Conservation (phyloP, 139 green algal species). For the Spirogloea muscicola region DNA sequence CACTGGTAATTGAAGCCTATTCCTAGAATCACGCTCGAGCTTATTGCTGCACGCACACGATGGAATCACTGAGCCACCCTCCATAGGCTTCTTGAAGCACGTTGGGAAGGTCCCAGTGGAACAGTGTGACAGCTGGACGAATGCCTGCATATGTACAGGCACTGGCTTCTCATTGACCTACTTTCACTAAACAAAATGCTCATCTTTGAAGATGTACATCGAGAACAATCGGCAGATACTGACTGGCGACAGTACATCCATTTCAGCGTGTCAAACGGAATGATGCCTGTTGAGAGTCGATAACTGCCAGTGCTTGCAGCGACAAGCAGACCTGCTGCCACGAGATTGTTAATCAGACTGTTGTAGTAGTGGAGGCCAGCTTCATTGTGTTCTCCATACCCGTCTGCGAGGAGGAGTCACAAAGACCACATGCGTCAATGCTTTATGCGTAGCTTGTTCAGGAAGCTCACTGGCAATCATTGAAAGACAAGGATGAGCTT, state of each 20-base stretch:
- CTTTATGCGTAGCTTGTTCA: background rate
- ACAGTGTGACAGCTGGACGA: constrained; percentile 19
- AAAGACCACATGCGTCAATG: background rate
- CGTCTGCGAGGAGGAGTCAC: constrained; percentile 10
- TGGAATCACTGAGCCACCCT: constrained; percentile 7
- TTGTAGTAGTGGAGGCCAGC: constrained; percentile 23
- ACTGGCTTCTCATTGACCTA: background rate
- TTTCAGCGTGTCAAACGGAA: too few relatives aligned
- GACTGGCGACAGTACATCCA: too few relatives aligned
- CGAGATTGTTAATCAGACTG: constrained; percentile 14
- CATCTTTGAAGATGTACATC: background rate
- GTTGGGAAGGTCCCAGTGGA: constrained; percentile 23
- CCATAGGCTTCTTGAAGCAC: background rate
- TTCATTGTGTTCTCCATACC: constrained; percentile 5
- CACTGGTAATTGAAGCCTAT: too few relatives aligned
- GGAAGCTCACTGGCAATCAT: background rate
- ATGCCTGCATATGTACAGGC: constrained; percentile 8
- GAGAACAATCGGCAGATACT: too few relatives aligned
- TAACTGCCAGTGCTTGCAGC: too few relatives aligned
- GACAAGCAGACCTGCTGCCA: constrained; percentile 16
- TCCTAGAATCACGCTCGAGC: too few relatives aligned
- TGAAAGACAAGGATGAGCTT: background rate
- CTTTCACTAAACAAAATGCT: background rate
- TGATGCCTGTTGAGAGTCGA: too few relatives aligned
- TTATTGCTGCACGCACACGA: constrained; percentile 13